Percentiles rank a stretch among this genome's conserved stretches.
phyloP scores from a whole-genome alignment of 2,329 filamentous ascomycete genomes.

The Trichoderma polysporum region DNA sequence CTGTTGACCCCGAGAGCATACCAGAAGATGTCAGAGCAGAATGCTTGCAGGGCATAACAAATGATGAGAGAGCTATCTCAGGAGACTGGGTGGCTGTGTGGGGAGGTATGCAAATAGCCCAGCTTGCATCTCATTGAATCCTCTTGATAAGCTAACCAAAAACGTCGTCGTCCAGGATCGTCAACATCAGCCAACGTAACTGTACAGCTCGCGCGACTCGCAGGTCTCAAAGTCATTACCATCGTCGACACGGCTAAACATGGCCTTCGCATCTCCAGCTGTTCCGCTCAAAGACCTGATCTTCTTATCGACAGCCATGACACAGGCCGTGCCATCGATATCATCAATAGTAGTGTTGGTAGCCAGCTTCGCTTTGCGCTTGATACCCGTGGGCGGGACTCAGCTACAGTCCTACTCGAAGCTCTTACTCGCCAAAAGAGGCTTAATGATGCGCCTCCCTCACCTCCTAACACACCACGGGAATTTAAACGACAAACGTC shows the following conservation, averaged over 20 bases:
- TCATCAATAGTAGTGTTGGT: constrained; percentile 60
- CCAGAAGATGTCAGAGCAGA: constrained; percentile 63
- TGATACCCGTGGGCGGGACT: constrained; percentile 66
- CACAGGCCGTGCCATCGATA: constrained; percentile 61
- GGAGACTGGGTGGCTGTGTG: constrained; percentile 74
- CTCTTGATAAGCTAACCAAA: not conserved
- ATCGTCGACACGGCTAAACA: constrained; percentile 68
- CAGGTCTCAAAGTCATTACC: constrained; percentile 63
- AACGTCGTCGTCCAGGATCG: constrained; percentile 44
- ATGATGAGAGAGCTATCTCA: constrained; percentile 51
- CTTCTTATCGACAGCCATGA: constrained; percentile 66
- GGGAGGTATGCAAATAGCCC: constrained; percentile 53
- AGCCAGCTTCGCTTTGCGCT: constrained; percentile 64
- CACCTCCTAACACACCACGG: constrained; percentile 41
- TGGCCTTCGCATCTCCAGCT: constrained; percentile 55
- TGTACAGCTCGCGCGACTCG: constrained; percentile 66
- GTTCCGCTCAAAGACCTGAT: constrained; percentile 50
- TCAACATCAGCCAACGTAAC: constrained; percentile 68
- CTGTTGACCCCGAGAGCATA: constrained; percentile 47
- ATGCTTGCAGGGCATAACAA: constrained; percentile 55
- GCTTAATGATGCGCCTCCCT: constrained; percentile 30
- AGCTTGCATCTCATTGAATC: too few species aligned
- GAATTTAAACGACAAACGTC: constrained; percentile 30
- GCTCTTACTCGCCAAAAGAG: constrained; percentile 42
- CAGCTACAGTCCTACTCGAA: constrained; percentile 57